Percentiles rank a stretch among this genome's conserved stretches.
Conservation (phyloP, 305 asterid species). For the Fraxinus angustifolia region DNA sequence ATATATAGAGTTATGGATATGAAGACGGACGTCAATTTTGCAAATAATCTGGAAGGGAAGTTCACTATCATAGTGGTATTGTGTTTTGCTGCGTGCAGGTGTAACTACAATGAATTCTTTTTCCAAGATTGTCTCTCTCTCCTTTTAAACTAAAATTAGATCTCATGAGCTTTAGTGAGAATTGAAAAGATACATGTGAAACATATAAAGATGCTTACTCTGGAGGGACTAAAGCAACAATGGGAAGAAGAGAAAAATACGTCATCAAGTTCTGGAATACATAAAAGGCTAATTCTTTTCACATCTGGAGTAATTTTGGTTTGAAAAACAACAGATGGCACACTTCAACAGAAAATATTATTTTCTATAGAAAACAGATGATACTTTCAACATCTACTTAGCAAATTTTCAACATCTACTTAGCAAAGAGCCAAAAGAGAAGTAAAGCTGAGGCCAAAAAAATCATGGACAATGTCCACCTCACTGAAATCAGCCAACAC, state of each 20-base stretch:
- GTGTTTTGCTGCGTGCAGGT: neutral
- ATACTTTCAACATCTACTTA: neutral
- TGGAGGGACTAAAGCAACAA: neutral
- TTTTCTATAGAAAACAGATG: neutral
- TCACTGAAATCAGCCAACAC: neutral
- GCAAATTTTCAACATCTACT: neutral
- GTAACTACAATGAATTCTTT: neutral
- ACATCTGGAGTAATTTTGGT: neutral
- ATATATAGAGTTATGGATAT: neutral
- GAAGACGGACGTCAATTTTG: neutral
- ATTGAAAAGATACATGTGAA: neutral
- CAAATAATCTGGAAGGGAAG: neutral
- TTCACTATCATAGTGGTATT: neutral
- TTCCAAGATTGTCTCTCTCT: neutral
- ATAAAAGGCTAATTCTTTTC: neutral
- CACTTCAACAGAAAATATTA: neutral
- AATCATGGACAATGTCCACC: neutral
- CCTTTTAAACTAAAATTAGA: neutral
- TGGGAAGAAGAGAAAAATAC: neutral
- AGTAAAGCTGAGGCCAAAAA: neutral
- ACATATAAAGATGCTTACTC: neutral
- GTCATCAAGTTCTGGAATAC: neutral
- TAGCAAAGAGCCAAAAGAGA: neutral
- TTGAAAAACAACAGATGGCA: neutral
- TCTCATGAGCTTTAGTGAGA: neutral